These are phyloP conservation scores for Multifurca ochricompacta DNA, from an alignment of 768 basidiomycete genomes.

Conservation along the genomic window DNA sequence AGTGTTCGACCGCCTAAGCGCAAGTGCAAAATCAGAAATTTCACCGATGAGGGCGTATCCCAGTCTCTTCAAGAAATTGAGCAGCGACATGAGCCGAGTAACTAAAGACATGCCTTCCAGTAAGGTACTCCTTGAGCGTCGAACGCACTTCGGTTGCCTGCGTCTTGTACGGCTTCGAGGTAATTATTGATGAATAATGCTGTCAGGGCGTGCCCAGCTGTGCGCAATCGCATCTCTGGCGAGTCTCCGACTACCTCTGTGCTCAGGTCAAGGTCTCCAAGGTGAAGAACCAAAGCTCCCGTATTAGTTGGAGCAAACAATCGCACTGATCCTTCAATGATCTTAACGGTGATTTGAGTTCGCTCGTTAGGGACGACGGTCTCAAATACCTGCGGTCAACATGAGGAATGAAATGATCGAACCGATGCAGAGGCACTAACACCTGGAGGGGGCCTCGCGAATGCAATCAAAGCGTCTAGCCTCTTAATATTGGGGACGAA, in stretches of 20 bases:
- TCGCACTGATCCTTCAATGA: slow-evolving; percentile 62
- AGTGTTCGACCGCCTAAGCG: slow-evolving; percentile 8
- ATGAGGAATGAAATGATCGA: not conserved
- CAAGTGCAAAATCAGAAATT: slow-evolving; percentile 36
- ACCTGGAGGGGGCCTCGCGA: slow-evolving; percentile 80
- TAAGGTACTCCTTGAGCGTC: slow-evolving; percentile 17
- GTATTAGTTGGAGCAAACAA: slow-evolving; percentile 47
- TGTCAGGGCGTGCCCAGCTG: slow-evolving; percentile 42
- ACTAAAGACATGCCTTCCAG: slow-evolving; percentile 55
- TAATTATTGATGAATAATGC: slow-evolving; percentile 51
- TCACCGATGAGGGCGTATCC: slow-evolving; percentile 69
- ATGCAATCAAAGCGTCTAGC: slow-evolving; percentile 51
- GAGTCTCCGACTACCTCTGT: slow-evolving; percentile 70
- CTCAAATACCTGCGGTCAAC: slow-evolving; percentile 66
- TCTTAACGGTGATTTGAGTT: slow-evolving; percentile 58
- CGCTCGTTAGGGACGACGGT: slow-evolving; percentile 86
- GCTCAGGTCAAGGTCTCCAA: slow-evolving; percentile 58
- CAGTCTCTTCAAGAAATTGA: slow-evolving; percentile 32
- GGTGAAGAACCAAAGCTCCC: slow-evolving; percentile 59
- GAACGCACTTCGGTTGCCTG: slow-evolving; percentile 9
- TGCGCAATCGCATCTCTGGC: slow-evolving; percentile 42
- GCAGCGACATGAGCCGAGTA: not conserved
- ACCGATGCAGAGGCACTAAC: slow-evolving; percentile 39
- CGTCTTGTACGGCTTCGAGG: slow-evolving; percentile 25
- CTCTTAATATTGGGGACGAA: slow-evolving; percentile 56